Evolutionary conservation across 2,329 filamentous ascomycete species (phyloP).

Genomic region (Fusarium buharicum): DNA sequence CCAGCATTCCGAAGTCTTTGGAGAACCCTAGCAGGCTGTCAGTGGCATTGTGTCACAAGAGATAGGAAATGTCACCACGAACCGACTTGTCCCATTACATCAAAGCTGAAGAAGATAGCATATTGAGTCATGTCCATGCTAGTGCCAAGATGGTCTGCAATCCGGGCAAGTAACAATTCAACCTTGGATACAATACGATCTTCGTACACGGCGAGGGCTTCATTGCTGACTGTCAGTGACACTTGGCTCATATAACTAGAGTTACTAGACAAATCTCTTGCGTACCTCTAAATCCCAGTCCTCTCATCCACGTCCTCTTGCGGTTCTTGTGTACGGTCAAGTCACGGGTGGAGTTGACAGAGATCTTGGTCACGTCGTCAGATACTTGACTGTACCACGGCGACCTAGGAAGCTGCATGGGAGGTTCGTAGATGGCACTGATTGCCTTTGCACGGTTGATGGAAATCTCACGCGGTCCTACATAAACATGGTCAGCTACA

Average conservation of each 20-base stretch:
- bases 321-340: constrained; percentile 1
- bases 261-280: too few relatives aligned
- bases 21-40: background rate
- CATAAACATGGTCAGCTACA: background rate
- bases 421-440: constrained; percentile 1
- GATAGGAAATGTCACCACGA: background rate
- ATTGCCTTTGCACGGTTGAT: constrained; percentile 12
- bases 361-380: constrained; percentile 6
- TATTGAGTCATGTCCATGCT: constrained; percentile 4
- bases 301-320: constrained; percentile 15
- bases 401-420: background rate
- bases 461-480: constrained; percentile 13
- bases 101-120: constrained; percentile 7
- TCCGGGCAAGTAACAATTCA: background rate
- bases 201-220: constrained; percentile 6
- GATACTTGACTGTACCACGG: constrained; percentile 15
- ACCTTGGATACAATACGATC: constrained; percentile 3
- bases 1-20: constrained; percentile 4
- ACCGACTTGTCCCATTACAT: constrained; percentile 16
- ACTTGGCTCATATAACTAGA: background rate
- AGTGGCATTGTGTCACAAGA: background rate
- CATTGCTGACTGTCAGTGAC: background rate
- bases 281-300: background rate
- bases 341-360: constrained; percentile 1
- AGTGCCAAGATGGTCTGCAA: background rate